Evolutionary conservation across 2,329 filamentous ascomycete species (phyloP).

Genomic region (Apiospora pterosperma): DNA sequence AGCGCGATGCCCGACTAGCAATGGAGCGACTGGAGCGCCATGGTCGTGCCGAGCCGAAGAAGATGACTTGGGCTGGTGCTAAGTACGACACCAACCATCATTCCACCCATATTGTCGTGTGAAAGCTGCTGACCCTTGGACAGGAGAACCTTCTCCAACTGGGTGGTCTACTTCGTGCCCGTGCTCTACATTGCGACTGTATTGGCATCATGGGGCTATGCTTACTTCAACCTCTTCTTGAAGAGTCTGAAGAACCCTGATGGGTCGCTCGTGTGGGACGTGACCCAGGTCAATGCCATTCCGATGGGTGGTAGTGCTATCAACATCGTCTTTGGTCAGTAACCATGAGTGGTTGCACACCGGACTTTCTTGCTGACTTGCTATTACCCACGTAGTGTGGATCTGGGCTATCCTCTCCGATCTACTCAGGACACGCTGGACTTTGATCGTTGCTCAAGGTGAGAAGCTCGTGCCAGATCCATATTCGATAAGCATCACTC

Average conservation of each 20-base stretch:
- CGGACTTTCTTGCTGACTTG: not conserved
- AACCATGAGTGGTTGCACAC: not conserved
- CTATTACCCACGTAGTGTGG: constrained; percentile 35
- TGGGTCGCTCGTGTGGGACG: constrained; percentile 37
- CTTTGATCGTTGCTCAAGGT: constrained; percentile 44
- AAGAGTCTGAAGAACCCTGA: constrained; percentile 37
- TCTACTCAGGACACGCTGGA: constrained; percentile 45
- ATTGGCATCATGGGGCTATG: constrained; percentile 42
- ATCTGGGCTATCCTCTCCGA: constrained; percentile 52
- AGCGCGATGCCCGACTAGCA: constrained; percentile 36
- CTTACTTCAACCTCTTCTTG: constrained; percentile 41
- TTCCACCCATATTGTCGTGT: not conserved
- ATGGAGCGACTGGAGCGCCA: constrained; percentile 40
- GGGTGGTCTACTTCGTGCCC: constrained; percentile 43
- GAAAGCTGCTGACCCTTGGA: not conserved
- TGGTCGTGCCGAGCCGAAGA: constrained; percentile 41
- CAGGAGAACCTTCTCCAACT: constrained; percentile 37
- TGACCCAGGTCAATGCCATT: constrained; percentile 44
- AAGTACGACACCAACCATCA: constrained; percentile 18
- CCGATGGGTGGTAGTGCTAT: constrained; percentile 45
- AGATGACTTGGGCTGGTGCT: constrained; percentile 39
- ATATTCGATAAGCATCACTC: not conserved
- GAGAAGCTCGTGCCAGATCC: not conserved
- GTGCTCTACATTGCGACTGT: constrained; percentile 42
- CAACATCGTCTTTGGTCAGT: constrained; percentile 39